These are phyloP conservation scores for Amylocarpus encephaloides DNA, from an alignment of 2,329 filamentous ascomycete genomes.

Conservation along the genomic window DNA sequence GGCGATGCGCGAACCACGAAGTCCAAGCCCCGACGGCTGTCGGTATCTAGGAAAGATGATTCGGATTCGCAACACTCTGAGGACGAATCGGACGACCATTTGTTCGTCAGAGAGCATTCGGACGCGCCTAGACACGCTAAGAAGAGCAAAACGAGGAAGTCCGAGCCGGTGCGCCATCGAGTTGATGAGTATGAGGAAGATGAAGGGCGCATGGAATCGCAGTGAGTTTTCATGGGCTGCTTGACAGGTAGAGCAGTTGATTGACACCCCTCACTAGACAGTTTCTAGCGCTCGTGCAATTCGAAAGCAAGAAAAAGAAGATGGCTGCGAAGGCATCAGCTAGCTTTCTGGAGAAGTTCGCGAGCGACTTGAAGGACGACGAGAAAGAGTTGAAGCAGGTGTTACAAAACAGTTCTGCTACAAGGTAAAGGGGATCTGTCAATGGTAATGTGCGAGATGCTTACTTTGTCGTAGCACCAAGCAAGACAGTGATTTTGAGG, in stretches of 20 bases:
- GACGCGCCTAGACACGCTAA: conserved; percentile 12
- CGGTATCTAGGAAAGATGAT: conserved; percentile 5
- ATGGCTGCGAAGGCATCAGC: conserved; percentile 13
- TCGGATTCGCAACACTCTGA: conserved; percentile 1
- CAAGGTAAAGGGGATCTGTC: not conserved
- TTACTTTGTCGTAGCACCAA: conserved; percentile 14
- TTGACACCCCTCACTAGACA: conserved; percentile 7
- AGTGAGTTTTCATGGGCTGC: conserved; percentile 17
- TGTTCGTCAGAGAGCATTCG: conserved; percentile 5
- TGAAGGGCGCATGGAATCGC: conserved; percentile 22
- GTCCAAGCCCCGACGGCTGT: conserved; percentile 15
- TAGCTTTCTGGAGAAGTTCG: conserved; percentile 16
- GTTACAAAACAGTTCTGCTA: conserved; percentile 4
- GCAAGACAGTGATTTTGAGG: conserved; percentile 17
- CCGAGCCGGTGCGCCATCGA: conserved; percentile 16
- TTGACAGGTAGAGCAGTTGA: not conserved
- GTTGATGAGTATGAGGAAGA: conserved; percentile 26
- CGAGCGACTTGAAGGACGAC: conserved; percentile 7
- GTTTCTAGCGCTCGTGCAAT: conserved; percentile 22
- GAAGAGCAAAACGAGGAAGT: conserved; percentile 18
- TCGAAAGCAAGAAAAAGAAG: conserved; percentile 21
- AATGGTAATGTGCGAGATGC: not conserved
- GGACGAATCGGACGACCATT: conserved; percentile 8
- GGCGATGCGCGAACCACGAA: conserved; percentile 15
- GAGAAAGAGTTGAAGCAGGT: conserved; percentile 14